Evolutionary conservation across 1,284 basidiomycete genomes (phyloP).

Genomic region (Trichosporon sp.): DNA sequence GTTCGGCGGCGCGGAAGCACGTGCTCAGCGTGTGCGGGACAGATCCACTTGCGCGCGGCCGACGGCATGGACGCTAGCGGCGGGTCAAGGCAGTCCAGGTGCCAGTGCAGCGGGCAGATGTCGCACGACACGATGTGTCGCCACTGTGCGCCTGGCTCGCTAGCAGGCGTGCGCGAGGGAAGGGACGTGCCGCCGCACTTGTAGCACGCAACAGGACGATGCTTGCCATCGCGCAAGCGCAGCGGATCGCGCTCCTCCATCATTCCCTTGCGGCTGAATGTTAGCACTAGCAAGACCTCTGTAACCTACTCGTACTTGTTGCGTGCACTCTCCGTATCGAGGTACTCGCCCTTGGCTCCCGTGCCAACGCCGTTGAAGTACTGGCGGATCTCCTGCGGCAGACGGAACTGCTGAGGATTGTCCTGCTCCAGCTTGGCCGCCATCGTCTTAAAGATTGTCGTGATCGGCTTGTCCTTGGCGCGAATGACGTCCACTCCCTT

Average conservation of each 20-base stretch:
- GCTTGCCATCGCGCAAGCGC: slow-evolving; percentile 81
- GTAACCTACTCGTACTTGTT: slow-evolving; percentile 67
- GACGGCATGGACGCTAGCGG: slow-evolving; percentile 84
- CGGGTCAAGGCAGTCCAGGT: slow-evolving; percentile 92
- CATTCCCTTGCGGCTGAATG: slow-evolving; percentile 77
- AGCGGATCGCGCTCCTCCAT: slow-evolving; percentile 89
- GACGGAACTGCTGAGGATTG: slow-evolving; percentile 71
- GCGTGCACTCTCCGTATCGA: slow-evolving; percentile 73
- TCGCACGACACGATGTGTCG: slow-evolving; percentile 85
- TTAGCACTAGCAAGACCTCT: slow-evolving; percentile 24
- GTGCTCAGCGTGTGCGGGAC: slow-evolving; percentile 89
- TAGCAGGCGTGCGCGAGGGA: slow-evolving; percentile 41
- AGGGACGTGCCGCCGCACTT: slow-evolving; percentile 77
- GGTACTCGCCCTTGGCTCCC: slow-evolving; percentile 73
- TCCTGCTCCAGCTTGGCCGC: slow-evolving; percentile 46
- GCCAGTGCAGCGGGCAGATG: slow-evolving; percentile 93
- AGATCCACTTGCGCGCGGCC: slow-evolving; percentile 95
- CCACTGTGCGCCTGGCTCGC: slow-evolving; percentile 50
- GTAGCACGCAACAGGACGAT: slow-evolving; percentile 81
- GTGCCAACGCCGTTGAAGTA: slow-evolving; percentile 81
- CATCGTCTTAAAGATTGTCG: slow-evolving; percentile 44
- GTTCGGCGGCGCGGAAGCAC: slow-evolving; percentile 74
- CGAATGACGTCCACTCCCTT: slow-evolving; percentile 12
- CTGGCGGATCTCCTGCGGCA: slow-evolving; percentile 79
- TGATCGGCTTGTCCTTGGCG: slow-evolving; percentile 40